These are phyloP conservation scores for Marchantia polymorpha DNA, from an alignment of 225 moss, liverwort and hornwort species.

Conservation along the genomic window DNA sequence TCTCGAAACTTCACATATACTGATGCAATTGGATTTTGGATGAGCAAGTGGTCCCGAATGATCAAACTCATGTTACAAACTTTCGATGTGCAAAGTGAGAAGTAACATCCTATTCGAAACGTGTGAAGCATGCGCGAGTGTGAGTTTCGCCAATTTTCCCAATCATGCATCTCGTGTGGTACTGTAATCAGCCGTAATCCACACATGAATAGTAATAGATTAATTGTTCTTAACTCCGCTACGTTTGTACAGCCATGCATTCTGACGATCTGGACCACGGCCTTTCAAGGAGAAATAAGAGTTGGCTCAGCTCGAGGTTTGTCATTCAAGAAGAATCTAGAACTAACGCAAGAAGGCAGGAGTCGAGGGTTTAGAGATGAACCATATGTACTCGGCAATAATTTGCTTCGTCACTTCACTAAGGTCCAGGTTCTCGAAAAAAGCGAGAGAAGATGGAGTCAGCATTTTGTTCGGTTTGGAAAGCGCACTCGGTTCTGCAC, in stretches of 20 bases:
- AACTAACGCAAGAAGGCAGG: background rate
- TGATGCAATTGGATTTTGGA: background rate
- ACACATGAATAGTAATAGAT: too few relatives aligned
- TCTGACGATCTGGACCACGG: background rate
- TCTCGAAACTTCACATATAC: background rate
- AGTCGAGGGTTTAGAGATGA: background rate
- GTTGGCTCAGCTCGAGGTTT: background rate
- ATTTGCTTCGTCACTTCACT: slow-evolving; percentile 33
- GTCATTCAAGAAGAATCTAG: background rate
- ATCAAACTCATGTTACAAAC: background rate
- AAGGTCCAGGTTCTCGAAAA: slow-evolving; percentile 40
- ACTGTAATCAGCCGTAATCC: too few relatives aligned
- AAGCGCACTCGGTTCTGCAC: too few relatives aligned
- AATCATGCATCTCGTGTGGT: too few relatives aligned
- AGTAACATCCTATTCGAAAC: background rate
- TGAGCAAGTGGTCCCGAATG: background rate
- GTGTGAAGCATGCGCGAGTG: background rate
- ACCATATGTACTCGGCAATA: slow-evolving; percentile 50
- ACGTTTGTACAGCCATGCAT: background rate
- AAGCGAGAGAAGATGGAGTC: slow-evolving; percentile 33
- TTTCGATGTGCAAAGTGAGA: background rate
- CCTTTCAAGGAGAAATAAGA: background rate
- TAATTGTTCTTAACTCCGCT: background rate
- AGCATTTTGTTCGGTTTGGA: background rate
- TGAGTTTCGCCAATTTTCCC: too few relatives aligned